Base-by-base conservation (phyloP, 2,329 filamentous ascomycete genomes). In the Sphaerulina populicola region DNA sequence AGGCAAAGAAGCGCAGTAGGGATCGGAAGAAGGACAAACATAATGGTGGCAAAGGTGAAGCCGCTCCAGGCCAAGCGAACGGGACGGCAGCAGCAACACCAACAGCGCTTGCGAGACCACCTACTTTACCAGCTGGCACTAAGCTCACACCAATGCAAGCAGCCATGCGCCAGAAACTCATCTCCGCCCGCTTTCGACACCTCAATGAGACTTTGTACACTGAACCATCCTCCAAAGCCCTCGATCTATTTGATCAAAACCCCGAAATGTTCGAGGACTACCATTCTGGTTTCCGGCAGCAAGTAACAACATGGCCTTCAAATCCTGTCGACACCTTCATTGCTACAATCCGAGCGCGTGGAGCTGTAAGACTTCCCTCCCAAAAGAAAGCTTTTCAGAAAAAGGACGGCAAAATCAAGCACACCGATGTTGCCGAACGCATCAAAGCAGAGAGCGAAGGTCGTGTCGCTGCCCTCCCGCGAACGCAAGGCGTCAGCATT, bases 191-290 rank as follows among this genome's bases (percentile, higher is more conserved):
- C 52, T 98, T 98, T 79, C 88, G 93, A 57, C 89, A 97, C 70
- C 82, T 98, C 55, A 98, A 98, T 69, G 86, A 98, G 73, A 91
- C 88, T 0, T 82, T 98, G 11, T 98, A 98, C 73, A 97, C 91
- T 4, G 87, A 84, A 6, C 87, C 90, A 1, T 98, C 93, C 0
- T 75, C 76, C 33, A 82, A 93, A 58, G 86, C 93, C n/a, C 81
- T 93, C 60, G 73, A 78, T 45, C 81, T 97, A 21, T 97, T 98
- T 74, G 75, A 80, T 46, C 76, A 85, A 31, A 88, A 87, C 44
- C 93, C 93, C 0, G 88, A 94, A 66, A 90, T 97, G 78, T 98
- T 97, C 72, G 78, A 81, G 60, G 90, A 97, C 71, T 98, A 98
- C 71, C 93, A 98, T 72, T 85, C 89, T 55, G 93, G 93, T 31